A percentile compares a stretch with the other conserved stretches of the same genome.
These are phyloP conservation scores for Backusella parvicylindrica DNA, from an alignment of 192 early-diverging fungal species.

Conservation along the genomic window DNA sequence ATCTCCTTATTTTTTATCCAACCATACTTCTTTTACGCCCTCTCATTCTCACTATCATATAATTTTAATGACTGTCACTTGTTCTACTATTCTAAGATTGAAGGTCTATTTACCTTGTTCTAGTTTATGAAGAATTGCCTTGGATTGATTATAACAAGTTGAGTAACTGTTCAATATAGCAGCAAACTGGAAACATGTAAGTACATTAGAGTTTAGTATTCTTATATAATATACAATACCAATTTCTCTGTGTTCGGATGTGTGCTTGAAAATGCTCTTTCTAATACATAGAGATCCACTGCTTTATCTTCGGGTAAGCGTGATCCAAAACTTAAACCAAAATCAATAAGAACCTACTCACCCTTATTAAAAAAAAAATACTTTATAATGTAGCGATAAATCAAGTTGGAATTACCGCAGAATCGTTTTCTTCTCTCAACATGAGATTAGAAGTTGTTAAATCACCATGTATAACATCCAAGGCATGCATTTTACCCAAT, in stretches of 20 bases:
- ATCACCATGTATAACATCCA: constrained; percentile 93
- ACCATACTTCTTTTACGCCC: constrained; percentile 83
- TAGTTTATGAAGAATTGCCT: constrained; percentile 61
- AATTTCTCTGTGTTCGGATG: constrained; percentile 81
- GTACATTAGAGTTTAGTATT: background rate
- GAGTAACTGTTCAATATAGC: constrained; percentile 68
- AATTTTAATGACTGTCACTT: background rate
- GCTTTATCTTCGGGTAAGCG: constrained; percentile 90
- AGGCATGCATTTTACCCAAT: constrained; percentile 77
- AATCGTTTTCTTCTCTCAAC: constrained; percentile 46
- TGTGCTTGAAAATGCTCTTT: constrained; percentile 88
- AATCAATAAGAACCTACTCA: constrained; percentile 81
- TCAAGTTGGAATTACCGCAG: constrained; percentile 39
- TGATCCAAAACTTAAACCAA: constrained; percentile 90
- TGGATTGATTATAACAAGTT: constrained; percentile 50
- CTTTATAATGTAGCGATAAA: background rate
- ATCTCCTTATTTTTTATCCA: constrained; percentile 31
- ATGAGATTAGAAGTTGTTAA: constrained; percentile 96
- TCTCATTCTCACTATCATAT: constrained; percentile 61
- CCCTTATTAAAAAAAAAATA: background rate
- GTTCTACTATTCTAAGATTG: background rate
- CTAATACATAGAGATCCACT: constrained; percentile 98
- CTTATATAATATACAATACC: constrained; percentile 41
- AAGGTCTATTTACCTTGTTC: constrained; percentile 71
- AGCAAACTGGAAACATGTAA: constrained; percentile 58